Percentiles rank a stretch among this genome's conserved stretches.
phyloP scores from a whole-genome alignment of 305 asterid genomes.

The Fraxinus angustifolia region DNA sequence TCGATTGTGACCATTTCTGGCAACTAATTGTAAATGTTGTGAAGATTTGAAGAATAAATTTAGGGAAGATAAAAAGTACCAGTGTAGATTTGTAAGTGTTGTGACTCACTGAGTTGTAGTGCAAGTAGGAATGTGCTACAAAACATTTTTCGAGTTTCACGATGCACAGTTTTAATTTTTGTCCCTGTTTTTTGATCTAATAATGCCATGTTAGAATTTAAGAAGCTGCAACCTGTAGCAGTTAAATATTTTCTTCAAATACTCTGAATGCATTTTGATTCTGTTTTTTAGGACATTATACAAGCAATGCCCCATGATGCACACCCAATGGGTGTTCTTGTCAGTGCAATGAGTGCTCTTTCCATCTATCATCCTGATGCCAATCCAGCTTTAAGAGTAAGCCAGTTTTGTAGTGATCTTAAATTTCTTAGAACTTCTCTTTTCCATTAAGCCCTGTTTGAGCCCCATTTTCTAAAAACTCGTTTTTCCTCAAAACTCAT shows the following conservation, averaged over 20 bases:
- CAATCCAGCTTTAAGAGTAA: constrained; percentile 93
- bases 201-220: not conserved
- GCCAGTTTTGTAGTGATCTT: constrained; percentile 16
- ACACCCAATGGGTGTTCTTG: not conserved
- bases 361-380: constrained; percentile 96
- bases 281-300: not conserved
- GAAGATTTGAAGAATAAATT: not conserved
- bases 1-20: not conserved
- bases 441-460: not conserved
- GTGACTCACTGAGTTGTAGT: not conserved
- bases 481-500: not conserved
- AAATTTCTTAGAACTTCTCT: not conserved
- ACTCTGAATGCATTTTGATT: not conserved
- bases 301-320: not conserved
- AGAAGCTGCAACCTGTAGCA: not conserved
- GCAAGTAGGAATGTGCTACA: not conserved
- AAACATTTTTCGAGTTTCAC: not conserved
- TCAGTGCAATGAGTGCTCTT: not conserved
- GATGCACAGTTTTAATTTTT: constrained; percentile 11
- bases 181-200: constrained; percentile 14
- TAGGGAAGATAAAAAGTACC: not conserved
- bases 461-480: not conserved
- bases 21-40: not conserved
- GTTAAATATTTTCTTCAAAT: not conserved
- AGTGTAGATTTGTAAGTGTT: not conserved